Conservation (phyloP, 148 eudicot species). For the Rhododendron molle region DNA sequence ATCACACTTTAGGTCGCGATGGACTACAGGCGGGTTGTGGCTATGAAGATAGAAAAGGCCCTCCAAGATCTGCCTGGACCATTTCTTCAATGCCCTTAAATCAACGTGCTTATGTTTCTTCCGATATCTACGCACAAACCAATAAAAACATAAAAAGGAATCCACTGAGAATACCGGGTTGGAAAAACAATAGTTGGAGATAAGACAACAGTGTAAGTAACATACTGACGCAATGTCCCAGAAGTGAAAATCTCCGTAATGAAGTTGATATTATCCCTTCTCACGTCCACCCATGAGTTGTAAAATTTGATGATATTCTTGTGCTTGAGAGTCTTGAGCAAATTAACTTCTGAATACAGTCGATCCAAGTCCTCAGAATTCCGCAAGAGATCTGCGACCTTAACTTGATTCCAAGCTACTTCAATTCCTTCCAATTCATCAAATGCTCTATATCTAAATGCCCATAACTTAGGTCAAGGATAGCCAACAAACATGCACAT, state of each 20-base stretch:
- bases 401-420: constrained; percentile 99
- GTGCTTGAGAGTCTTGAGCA: constrained; percentile 89
- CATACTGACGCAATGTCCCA: constrained; percentile 94
- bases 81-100: constrained; percentile 87
- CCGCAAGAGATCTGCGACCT: constrained; percentile 68
- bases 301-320: constrained; percentile 93
- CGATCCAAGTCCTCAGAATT: constrained; percentile 78
- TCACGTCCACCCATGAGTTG: constrained; percentile 80
- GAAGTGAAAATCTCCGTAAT: constrained; percentile 97
- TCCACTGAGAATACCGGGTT: neutral
- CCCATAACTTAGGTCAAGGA: constrained; percentile 38
- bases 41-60: constrained; percentile 89
- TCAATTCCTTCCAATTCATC: constrained; percentile 95
- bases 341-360: constrained; percentile 89
- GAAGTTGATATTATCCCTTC: constrained; percentile 76
- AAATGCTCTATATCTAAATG: constrained; percentile 75
- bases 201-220: neutral
- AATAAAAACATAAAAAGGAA: neutral
- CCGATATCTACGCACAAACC: constrained; percentile 51
- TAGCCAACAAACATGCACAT: neutral
- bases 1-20: constrained; percentile 93
- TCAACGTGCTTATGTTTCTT: constrained; percentile 94
- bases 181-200: neutral
- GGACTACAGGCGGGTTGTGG: constrained; percentile 91
- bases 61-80: constrained; percentile 92